phyloP scores from a whole-genome alignment of 192 early-diverging fungal genomes.

The Obelidium mucronatum region DNA sequence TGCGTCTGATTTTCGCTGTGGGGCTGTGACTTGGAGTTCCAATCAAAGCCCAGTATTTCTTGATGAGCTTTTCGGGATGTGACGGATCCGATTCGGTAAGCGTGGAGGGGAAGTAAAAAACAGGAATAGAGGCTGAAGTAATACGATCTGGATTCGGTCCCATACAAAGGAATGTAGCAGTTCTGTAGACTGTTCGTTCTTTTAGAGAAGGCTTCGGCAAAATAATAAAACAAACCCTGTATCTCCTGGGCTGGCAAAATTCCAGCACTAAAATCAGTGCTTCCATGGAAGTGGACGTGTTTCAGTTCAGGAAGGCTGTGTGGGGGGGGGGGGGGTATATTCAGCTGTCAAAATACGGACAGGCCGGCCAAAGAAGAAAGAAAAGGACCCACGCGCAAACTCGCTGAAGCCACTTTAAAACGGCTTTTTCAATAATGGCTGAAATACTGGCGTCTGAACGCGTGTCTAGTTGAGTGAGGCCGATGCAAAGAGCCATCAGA shows the following conservation, averaged over 20 bases:
- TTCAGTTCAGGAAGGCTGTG: constrained; percentile 29
- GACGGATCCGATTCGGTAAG: background rate
- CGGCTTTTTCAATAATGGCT: too few relatives aligned
- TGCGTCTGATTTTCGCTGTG: constrained; percentile 20
- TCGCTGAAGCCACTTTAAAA: too few relatives aligned
- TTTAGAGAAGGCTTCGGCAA: background rate
- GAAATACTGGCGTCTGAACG: too few relatives aligned
- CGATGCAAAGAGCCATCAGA: too few relatives aligned
- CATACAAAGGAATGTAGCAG: constrained; percentile 29
- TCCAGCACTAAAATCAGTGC: constrained; percentile 19
- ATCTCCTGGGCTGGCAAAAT: constrained; percentile 9
- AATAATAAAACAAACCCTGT: constrained; percentile 14
- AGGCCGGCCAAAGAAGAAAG: too few relatives aligned
- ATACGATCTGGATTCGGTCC: constrained; percentile 18
- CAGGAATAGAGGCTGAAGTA: constrained; percentile 28
- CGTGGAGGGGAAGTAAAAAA: constrained; percentile 27
- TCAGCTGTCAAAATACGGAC: too few relatives aligned
- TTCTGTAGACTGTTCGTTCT: constrained; percentile 16
- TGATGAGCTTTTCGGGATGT: constrained; percentile 15
- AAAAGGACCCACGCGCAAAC: too few relatives aligned
- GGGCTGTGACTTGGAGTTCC: constrained; percentile 3
- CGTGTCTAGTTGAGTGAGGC: too few relatives aligned
- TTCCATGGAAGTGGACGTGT: constrained; percentile 30
- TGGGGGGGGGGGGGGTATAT: background rate
- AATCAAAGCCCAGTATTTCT: constrained; percentile 28